Evolutionary conservation across 164 flowering plant genomes (phyloP).

Genomic region (Sextonia rubra): DNA sequence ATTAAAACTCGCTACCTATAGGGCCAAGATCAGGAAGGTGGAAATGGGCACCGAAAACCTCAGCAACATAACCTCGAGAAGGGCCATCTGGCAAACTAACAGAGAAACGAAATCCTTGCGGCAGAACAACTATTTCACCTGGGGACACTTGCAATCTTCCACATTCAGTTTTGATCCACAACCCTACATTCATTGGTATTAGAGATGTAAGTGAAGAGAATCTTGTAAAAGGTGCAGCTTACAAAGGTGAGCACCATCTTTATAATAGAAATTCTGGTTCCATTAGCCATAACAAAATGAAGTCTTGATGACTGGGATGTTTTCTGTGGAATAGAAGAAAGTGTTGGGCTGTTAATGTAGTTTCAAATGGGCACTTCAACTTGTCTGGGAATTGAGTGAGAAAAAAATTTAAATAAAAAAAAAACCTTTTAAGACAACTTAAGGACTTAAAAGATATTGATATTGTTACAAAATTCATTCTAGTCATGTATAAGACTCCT

Average conservation of each 20-base stretch:
- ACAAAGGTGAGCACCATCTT: neutral
- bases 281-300: too few relatives aligned
- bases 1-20: constrained; percentile 48
- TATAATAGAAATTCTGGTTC: neutral
- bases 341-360: neutral
- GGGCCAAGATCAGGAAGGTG: constrained; percentile 98
- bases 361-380: neutral
- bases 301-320: neutral
- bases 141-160: constrained; percentile 78
- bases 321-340: neutral
- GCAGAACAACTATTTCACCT: constrained; percentile 82
- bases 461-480: too few relatives aligned
- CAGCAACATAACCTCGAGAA: constrained; percentile 89
- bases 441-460: neutral
- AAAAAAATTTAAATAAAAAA: too few relatives aligned
- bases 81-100: constrained; percentile 86
- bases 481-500: too few relatives aligned
- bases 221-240: neutral
- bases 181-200: constrained; percentile 34
- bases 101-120: constrained; percentile 87
- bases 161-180: constrained; percentile 87
- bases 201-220: neutral
- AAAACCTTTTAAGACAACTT: neutral
- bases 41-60: constrained; percentile 84
- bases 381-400: neutral